phyloP scores from a whole-genome alignment of 176 grass and related monocot genomes.

The Avena sativa region DNA sequence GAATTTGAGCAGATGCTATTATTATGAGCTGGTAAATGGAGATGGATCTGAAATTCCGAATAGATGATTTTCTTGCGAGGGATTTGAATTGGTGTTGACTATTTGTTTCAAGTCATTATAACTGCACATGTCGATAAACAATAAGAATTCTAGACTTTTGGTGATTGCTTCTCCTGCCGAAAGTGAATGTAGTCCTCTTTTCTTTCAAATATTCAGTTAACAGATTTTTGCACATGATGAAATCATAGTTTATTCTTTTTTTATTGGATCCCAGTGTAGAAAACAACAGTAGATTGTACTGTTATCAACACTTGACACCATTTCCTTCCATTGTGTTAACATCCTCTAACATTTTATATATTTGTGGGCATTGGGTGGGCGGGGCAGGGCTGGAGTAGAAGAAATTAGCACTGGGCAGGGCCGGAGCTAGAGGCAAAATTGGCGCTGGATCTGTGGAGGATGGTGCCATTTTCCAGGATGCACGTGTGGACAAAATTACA shows the following conservation, averaged over 20 bases:
- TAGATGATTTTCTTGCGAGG: slow-evolving; percentile 10
- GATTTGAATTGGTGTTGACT: no score
- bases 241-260: not conserved
- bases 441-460: no score
- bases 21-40: not conserved
- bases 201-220: not conserved
- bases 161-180: slow-evolving; percentile 17
- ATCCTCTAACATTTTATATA: no score
- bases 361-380: no score
- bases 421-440: no score
- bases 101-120: not conserved
- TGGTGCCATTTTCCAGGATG: no score
- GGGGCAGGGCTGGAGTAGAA: no score
- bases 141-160: slow-evolving; percentile 2
- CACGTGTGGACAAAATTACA: no score
- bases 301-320: not conserved
- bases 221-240: not conserved
- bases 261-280: not conserved
- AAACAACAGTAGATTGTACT: not conserved
- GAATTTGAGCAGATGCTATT: slow-evolving; percentile 15
- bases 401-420: no score
- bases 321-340: not conserved
- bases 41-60: slow-evolving; percentile 40
- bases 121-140: not conserved
- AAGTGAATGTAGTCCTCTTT: not conserved